Conservation (phyloP, 805 yeast species). For the Candida maesae region DNA sequence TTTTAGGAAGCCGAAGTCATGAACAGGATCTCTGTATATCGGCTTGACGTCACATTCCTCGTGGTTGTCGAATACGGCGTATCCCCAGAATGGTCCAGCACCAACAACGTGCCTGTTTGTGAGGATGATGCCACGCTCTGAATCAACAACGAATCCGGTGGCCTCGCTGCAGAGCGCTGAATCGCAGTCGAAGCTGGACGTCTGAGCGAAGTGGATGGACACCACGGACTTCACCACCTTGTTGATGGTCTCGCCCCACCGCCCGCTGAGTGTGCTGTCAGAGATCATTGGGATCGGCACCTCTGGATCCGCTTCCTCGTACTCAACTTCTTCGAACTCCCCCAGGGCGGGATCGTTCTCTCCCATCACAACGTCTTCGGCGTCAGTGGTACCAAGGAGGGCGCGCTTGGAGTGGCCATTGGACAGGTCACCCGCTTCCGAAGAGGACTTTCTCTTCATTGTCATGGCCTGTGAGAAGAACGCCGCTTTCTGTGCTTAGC, state of each 20-base stretch:
- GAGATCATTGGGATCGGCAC: background rate
- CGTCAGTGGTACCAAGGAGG: no score
- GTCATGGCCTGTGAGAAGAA: background rate
- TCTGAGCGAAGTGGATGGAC: constrained; percentile 83
- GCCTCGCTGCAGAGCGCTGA: constrained; percentile 80
- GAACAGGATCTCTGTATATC: constrained; percentile 89
- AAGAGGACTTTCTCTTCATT: background rate
- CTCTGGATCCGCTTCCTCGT: background rate
- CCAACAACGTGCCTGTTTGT: constrained; percentile 96
- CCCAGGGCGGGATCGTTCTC: background rate
- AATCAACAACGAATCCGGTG: constrained; percentile 93
- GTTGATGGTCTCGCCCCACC: constrained; percentile 81
- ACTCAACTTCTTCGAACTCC: background rate
- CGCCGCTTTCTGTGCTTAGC: no score
- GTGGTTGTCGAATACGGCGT: constrained; percentile 89
- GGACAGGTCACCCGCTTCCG: background rate
- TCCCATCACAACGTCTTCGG: background rate
- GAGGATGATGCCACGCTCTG: constrained; percentile 73
- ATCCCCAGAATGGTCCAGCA: constrained; percentile 91
- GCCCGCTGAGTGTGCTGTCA: constrained; percentile 20
- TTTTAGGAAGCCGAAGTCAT: constrained; percentile 86
- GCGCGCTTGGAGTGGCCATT: background rate
- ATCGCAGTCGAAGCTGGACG: constrained; percentile 85
- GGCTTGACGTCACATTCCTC: constrained; percentile 88
- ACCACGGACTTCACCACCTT: constrained; percentile 83